A percentile compares a stretch with the other conserved stretches of the same genome.
Conservation (phyloP, 441 rosid genomes). For the Erodium moschatum region DNA sequence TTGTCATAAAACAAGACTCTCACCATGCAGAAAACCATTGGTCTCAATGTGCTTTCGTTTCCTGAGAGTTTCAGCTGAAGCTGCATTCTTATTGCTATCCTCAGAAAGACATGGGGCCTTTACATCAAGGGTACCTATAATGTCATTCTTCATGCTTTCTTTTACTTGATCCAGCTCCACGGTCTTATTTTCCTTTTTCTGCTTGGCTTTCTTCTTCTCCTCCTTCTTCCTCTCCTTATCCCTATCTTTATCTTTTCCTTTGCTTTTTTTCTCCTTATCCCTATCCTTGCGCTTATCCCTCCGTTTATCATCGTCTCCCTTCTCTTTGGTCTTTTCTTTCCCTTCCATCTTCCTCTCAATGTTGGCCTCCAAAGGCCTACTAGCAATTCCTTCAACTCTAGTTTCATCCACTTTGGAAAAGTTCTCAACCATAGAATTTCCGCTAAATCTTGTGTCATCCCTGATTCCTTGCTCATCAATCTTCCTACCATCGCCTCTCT, state of each 20-base stretch:
- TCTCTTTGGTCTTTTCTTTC: constrained; percentile 29
- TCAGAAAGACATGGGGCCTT: constrained; percentile 22
- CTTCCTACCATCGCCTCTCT: constrained; percentile 23
- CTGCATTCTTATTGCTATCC: constrained; percentile 23
- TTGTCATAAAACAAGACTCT: constrained; percentile 23
- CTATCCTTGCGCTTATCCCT: constrained; percentile 25
- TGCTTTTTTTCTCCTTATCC: constrained; percentile 21
- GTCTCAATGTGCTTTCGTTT: constrained; percentile 35
- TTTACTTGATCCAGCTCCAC: constrained; percentile 29
- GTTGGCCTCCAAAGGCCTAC: constrained; percentile 17
- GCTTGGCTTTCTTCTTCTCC: constrained; percentile 25
- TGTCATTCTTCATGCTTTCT: constrained; percentile 28
- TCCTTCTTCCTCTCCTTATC: constrained; percentile 16
- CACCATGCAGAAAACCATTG: constrained; percentile 38
- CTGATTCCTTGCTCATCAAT: constrained; percentile 22
- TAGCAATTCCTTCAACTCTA: constrained; percentile 14
- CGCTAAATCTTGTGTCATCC: constrained; percentile 21
- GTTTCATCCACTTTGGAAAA: constrained; percentile 18
- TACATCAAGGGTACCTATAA: constrained; percentile 17
- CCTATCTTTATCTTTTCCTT: constrained; percentile 14
- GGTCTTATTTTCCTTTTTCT: constrained; percentile 21
- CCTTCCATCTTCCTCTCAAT: constrained; percentile 23
- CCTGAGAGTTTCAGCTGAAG: constrained; percentile 23
- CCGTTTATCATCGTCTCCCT: constrained; percentile 23
- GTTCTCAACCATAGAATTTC: constrained; percentile 22